Base-by-base conservation (phyloP, 805 yeast species). In the Yarrowia sp. region DNA sequence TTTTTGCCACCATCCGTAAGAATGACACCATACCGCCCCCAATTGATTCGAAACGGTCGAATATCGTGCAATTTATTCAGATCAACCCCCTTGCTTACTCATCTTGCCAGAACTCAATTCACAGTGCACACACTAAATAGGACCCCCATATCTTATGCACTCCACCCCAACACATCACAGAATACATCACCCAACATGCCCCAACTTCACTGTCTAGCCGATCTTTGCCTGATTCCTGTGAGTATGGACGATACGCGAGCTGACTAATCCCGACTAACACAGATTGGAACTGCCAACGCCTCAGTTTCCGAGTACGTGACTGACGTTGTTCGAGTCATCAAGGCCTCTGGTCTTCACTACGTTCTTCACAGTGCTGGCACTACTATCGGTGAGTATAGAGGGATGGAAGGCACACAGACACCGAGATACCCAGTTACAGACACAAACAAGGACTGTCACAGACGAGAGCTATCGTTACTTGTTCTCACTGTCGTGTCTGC, bases 341-440 rank as follows among this genome's bases (percentile, higher is more conserved):
- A 89, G 69, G 82, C 82, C 32, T 85, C 90, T 40, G 88, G 85
- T 2, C 79, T 92, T 68, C 82, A 87, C 63, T 86, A 89, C 71
- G 86, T 90, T 1, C 80, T 92, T 70, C 97, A 92, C 78, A 89
- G 96, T 73, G 97, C 97, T 2, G 97, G 97, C 3, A 92, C 97
- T 8, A 91, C 97, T 1, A 87, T 59, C 8, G 65, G 65, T 59
- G 52, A 59, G 65, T 59, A 59, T 19, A 1, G 32, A 5, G 36
- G 14, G n/a, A 10, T 32, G 5, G 40, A 14, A 8, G 26, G 7
- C 1, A 48, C 53, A 35, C 26, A n/a, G 38, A 46, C 40, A 36
- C 15, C 10, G 48, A 7, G 14, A 10, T 5, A 16, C 38, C 1
- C 5, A 48, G 26, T 38, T 43, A 52, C 26, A 16, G 40, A 10